A percentile compares a stretch with the other conserved stretches of the same genome.
Evolutionary conservation across 805 yeast species (phyloP).

Genomic region (Candida michaelii): DNA sequence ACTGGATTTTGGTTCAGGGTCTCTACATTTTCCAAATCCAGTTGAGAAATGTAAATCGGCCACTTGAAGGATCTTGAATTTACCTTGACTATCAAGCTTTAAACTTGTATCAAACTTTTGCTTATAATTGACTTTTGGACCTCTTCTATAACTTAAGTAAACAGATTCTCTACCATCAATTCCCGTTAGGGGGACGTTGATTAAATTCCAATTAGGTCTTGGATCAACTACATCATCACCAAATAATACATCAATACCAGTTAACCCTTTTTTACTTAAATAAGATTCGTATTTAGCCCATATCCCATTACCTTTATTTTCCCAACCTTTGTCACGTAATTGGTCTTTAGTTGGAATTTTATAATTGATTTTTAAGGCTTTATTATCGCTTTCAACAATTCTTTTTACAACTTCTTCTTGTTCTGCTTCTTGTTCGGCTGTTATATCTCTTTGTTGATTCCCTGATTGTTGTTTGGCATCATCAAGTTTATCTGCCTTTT

Average conservation of each 20-base stretch:
- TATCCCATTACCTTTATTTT: conserved; percentile 45
- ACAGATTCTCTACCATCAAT: conserved; percentile 21
- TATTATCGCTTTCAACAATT: conserved; percentile 10
- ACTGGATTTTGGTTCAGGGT: conserved; percentile 57
- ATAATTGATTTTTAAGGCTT: conserved; percentile 11
- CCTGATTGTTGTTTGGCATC: background rate
- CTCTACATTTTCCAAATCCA: conserved; percentile 76
- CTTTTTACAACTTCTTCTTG: conserved; percentile 9
- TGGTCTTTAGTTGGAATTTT: conserved; percentile 37
- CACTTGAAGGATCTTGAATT: conserved; percentile 79
- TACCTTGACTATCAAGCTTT: conserved; percentile 41
- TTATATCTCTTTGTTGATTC: background rate
- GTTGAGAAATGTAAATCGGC: conserved; percentile 93
- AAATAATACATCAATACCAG: conserved; percentile 67
- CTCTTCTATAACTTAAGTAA: conserved; percentile 35
- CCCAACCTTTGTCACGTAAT: conserved; percentile 47
- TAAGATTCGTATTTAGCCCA: conserved; percentile 59
- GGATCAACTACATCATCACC: conserved; percentile 78
- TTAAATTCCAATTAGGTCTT: conserved; percentile 63
- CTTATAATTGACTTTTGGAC: conserved; percentile 31
- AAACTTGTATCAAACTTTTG: conserved; percentile 29
- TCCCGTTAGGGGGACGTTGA: conserved; percentile 23
- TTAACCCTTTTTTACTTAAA: conserved; percentile 38
- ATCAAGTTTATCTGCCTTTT: conserved; percentile 6
- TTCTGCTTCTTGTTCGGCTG: conserved; percentile 3